phyloP scores from a whole-genome alignment of 1,284 basidiomycete species.

The Apiotrichum gamsii region DNA sequence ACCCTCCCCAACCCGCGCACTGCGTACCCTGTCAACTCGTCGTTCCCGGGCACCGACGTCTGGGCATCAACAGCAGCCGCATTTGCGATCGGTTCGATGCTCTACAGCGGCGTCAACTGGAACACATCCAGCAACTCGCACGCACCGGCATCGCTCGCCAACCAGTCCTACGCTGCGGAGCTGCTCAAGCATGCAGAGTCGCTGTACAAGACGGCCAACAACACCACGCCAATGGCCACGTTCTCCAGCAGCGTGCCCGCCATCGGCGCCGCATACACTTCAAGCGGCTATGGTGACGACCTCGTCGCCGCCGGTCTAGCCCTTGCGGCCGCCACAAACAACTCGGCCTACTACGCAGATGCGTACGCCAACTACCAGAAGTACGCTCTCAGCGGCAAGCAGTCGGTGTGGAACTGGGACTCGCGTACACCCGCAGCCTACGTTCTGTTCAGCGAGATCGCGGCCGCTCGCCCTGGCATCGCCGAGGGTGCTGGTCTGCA shows the following conservation, averaged over 20 bases:
- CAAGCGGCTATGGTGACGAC: constrained; percentile 54
- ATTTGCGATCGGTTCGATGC: constrained; percentile 73
- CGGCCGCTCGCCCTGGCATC: constrained; percentile 52
- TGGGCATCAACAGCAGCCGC: constrained; percentile 76
- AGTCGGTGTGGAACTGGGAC: constrained; percentile 82
- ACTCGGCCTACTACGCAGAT: constrained; percentile 56
- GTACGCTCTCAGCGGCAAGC: constrained; percentile 54
- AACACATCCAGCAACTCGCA: constrained; percentile 47
- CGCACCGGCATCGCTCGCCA: constrained; percentile 61
- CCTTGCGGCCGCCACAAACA: constrained; percentile 65
- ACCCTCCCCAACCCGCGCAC: constrained; percentile 67
- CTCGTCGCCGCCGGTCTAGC: constrained; percentile 63
- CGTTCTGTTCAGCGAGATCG: constrained; percentile 58
- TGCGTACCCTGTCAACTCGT: constrained; percentile 69
- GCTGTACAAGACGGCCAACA: constrained; percentile 65
- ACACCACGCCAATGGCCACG: constrained; percentile 37
- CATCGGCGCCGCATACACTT: constrained; percentile 62
- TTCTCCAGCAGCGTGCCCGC: constrained; percentile 58
- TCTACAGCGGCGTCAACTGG: constrained; percentile 63
- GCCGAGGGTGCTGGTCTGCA: constrained; percentile 54
- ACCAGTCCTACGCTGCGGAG: constrained; percentile 62
- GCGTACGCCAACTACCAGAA: constrained; percentile 60
- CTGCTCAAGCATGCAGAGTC: constrained; percentile 67
- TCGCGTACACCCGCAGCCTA: constrained; percentile 67
- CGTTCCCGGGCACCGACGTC: constrained; percentile 77